Evolutionary conservation across 2,329 filamentous ascomycete genomes (phyloP).

Genomic region (Fonsecaea erecta): DNA sequence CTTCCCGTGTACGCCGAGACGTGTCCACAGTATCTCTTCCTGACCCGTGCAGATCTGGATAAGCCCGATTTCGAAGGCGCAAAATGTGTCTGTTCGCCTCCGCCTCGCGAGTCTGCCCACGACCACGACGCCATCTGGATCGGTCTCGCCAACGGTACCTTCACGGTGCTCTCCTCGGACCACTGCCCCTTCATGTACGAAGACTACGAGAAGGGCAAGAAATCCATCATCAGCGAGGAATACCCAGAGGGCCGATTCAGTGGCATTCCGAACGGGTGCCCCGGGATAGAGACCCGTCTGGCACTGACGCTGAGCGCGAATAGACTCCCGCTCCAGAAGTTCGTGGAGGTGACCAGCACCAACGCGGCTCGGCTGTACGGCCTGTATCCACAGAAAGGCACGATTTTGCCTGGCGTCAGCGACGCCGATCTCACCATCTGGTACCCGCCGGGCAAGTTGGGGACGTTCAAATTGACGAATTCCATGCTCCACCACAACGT

Average conservation of each 20-base stretch:
- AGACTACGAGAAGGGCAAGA: constrained; percentile 55
- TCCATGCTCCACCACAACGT: constrained; percentile 64
- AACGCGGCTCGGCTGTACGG: constrained; percentile 65
- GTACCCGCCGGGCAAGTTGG: constrained; percentile 54
- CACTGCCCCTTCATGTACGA: constrained; percentile 58
- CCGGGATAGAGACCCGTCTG: constrained; percentile 63
- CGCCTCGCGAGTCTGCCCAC: constrained; percentile 52
- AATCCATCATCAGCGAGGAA: constrained; percentile 52
- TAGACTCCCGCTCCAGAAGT: constrained; percentile 53
- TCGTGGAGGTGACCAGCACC: constrained; percentile 60
- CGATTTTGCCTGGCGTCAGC: constrained; percentile 53
- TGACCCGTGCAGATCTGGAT: constrained; percentile 56
- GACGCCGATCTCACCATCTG: constrained; percentile 65
- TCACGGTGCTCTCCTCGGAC: constrained; percentile 59
- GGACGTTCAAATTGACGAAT: constrained; percentile 56
- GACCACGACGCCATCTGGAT: constrained; percentile 60
- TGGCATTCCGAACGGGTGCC: constrained; percentile 63
- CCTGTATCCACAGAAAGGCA: constrained; percentile 57
- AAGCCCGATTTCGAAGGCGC: constrained; percentile 52
- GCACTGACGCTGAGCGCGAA: constrained; percentile 51
- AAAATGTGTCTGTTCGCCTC: constrained; percentile 61
- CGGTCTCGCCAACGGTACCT: constrained; percentile 59
- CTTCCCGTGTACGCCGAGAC: constrained; percentile 63
- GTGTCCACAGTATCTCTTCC: constrained; percentile 63
- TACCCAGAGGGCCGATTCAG: constrained; percentile 56